These are phyloP conservation scores for Colletotrichum zoysiae DNA, from an alignment of 2,329 filamentous ascomycete species.

Conservation along the genomic window DNA sequence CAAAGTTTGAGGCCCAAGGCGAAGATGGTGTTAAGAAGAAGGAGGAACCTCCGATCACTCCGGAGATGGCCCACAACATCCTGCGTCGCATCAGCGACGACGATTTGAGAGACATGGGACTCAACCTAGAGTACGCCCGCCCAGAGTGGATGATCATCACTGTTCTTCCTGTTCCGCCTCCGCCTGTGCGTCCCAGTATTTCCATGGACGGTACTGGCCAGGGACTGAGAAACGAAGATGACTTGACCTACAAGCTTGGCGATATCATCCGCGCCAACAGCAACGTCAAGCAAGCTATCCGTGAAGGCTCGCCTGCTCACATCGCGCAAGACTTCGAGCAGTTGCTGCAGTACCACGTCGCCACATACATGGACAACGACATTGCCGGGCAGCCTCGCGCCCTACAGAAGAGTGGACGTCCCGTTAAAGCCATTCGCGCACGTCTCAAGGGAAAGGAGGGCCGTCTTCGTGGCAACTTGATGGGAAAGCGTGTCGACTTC, in stretches of 20 bases:
- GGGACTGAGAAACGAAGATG: constrained; percentile 95
- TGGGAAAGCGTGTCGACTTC: constrained; percentile 99
- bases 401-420: constrained; percentile 95
- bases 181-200: constrained; percentile 95
- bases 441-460: constrained; percentile 99
- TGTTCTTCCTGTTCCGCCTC: constrained; percentile 93
- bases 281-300: constrained; percentile 90
- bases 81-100: constrained; percentile 86
- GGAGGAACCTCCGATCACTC: constrained; percentile 85
- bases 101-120: constrained; percentile 86
- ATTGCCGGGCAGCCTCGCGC: constrained; percentile 96
- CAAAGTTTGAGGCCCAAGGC: constrained; percentile 78
- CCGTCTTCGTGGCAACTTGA: constrained; percentile 96
- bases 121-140: constrained; percentile 94
- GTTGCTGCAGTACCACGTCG: constrained; percentile 95
- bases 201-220: constrained; percentile 95
- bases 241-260: constrained; percentile 98
- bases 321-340: constrained; percentile 92
- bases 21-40: constrained; percentile 79
- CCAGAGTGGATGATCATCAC: constrained; percentile 99
- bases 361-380: constrained; percentile 99
- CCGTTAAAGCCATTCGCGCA: constrained; percentile 95
- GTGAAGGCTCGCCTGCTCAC: constrained; percentile 91
- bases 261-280: constrained; percentile 98
- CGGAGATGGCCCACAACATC: constrained; percentile 86